Evolutionary conservation across 2,329 filamentous ascomycete genomes (phyloP), one percentile per base, ranked within the genome.

Genomic region (Botrytis galanthina): DNA sequence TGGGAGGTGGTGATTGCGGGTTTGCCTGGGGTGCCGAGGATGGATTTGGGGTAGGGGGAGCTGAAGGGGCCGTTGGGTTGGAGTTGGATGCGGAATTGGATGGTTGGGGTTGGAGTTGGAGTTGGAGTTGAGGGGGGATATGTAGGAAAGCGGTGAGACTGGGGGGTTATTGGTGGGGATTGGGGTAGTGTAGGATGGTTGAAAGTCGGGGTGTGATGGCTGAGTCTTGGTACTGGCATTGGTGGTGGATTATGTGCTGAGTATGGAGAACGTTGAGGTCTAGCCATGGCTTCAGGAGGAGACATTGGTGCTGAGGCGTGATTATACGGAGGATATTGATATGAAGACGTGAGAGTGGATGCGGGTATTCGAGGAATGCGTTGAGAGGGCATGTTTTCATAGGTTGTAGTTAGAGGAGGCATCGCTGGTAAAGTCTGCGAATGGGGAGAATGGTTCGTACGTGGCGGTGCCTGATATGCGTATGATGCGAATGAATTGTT

Each of bases 81-180:
- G 46, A 67, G 32, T 35, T 67, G 46, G 26, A 67, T 29, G 46
- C 64, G 64, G 26, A 67, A 67, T 67, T 54, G 64, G 22, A 67
- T 67, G 8, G 46, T 51, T 1, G 46, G 64, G 8, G 7, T 14
- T 42, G 39, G 39, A 12, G 39, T n/a, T 26, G 7, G 44, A 0
- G 12, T 51, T 26, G 14, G 32, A 1, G 37, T 51, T 5, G 32
- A 37, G 22, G 4, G 8, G 7, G 44, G 8, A 26, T 39, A 7
- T 20, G 14, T 3, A 20, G 46, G 35, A 20, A 26, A 46, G 37
- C 26, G 7, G 1, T 39, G 46, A 2, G 32, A 12, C 1, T 39
- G 26, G 3, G 64, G 46, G 6, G 32, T 20, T 29, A 39, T 39
- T 12, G 46, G 32, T 20, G 32, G 64, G 26, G 14, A 29, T 26